Conservation (phyloP, 768 basidiomycete genomes). For the Boletus barrowsii region DNA sequence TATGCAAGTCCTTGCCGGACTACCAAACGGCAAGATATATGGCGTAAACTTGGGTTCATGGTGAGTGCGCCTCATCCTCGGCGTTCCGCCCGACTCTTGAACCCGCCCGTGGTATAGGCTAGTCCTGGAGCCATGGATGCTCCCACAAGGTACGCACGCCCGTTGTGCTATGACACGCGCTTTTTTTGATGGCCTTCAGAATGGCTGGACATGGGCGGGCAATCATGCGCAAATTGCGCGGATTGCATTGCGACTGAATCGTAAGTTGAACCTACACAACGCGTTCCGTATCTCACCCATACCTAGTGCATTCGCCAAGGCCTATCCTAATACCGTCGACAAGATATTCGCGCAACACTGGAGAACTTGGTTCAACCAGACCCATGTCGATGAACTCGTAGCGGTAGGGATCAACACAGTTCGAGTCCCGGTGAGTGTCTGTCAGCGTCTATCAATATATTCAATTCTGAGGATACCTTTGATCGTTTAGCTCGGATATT, state of each 20-base stretch:
- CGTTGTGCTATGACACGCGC: neutral
- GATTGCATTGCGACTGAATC: slow-evolving; percentile 67
- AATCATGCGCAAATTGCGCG: slow-evolving; percentile 56
- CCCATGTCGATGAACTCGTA: slow-evolving; percentile 54
- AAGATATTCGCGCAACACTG: slow-evolving; percentile 60
- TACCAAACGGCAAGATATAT: slow-evolving; percentile 48
- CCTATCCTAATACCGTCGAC: slow-evolving; percentile 59
- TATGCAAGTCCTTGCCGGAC: slow-evolving; percentile 16
- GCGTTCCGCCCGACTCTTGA: neutral
- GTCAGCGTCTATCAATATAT: neutral
- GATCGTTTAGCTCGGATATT: slow-evolving; percentile 64
- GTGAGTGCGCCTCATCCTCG: slow-evolving; percentile 29
- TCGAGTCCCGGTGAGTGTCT: slow-evolving; percentile 62
- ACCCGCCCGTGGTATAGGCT: slow-evolving; percentile 46
- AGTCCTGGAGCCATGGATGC: slow-evolving; percentile 80
- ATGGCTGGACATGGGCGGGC: slow-evolving; percentile 74
- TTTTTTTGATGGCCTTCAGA: slow-evolving; percentile 34
- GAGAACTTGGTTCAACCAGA: slow-evolving; percentile 70
- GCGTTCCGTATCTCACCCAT: neutral
- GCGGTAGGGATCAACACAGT: slow-evolving; percentile 68
- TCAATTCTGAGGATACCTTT: neutral
- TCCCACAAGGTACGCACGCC: slow-evolving; percentile 50
- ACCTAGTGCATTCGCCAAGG: slow-evolving; percentile 54
- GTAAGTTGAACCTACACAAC: slow-evolving; percentile 33
- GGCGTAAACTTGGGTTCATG: slow-evolving; percentile 73